A percentile compares a stretch with the other conserved stretches of the same genome.
phyloP scores from a whole-genome alignment of 1,284 basidiomycete species.

The Ustilago loliicola region DNA sequence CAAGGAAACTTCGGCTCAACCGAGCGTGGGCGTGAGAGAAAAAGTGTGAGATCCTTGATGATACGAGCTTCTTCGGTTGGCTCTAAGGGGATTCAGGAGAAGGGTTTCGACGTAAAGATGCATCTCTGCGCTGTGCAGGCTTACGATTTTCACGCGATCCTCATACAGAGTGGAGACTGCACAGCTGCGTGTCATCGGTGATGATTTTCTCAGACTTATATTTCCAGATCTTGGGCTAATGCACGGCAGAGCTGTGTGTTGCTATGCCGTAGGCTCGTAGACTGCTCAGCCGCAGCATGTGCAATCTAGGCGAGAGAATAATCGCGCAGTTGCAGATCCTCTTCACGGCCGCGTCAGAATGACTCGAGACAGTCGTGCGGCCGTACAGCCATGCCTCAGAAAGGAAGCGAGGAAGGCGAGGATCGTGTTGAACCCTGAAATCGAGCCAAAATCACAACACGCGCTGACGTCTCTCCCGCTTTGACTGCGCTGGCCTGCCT shows the following conservation, averaged over 20 bases:
- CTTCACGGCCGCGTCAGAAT: too few species aligned
- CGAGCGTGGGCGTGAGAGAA: neutral
- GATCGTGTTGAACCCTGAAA: conserved; percentile 2
- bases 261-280: neutral
- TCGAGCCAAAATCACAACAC: neutral
- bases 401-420: neutral
- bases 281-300: neutral
- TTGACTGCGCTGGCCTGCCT: conserved; percentile 3
- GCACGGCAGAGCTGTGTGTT: neutral
- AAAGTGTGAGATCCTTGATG: neutral
- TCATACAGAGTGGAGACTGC: neutral
- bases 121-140: neutral
- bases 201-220: neutral
- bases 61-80: neutral
- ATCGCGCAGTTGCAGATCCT: too few species aligned
- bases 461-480: neutral
- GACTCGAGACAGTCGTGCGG: neutral
- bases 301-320: neutral
- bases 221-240: conserved; percentile 1
- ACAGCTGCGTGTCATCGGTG: neutral
- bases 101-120: neutral
- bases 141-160: neutral
- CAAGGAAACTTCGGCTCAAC: neutral
- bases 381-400: neutral
- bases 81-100: neutral